Evolutionary conservation across 1,139 yeast genomes (phyloP), one percentile per base, ranked within the genome.

Genomic region (Magnusiomyces tetraspermus): DNA sequence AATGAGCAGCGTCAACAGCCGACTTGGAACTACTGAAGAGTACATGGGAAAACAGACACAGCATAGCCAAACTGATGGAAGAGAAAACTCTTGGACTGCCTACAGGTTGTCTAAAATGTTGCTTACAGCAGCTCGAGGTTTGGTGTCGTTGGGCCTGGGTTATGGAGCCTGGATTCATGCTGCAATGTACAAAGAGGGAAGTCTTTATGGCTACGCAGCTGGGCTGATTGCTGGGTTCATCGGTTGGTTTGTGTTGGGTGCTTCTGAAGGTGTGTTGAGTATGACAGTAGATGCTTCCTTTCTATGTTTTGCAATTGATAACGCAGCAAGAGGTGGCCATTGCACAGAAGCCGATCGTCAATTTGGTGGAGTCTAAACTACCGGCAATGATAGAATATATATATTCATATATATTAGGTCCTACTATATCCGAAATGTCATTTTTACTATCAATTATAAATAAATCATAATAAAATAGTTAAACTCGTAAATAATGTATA

Each of bases 211-310:
- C 10, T 72, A 71, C 53, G 57, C 69, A 13, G 68, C 72, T 5
- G 76, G 74, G 1, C 56, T 72, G 17, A 58, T 71, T 15, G 72
- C 72, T 1, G 71, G 70, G 19, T 66, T 68, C 48, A 65, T 71
- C 21, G 76, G 75, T 13, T 72, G 75, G 75, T 67, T 71, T 36
- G 68, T 71, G 10, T 65, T 71, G 26, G 76, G 76, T 1, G 71
- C 74, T 13, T 69, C 74, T 11, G 76, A 73, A 55, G 73, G 74
- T 4, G 67, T 70, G 8, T 61, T 72, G 48, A 63, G 71, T 54
- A 70, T 67, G 66, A 63, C 71, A 48, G 68, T 71, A 48, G 76
- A 72, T 52, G 65, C 73, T 1, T 56, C 68, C 17, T 68, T 63
- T 52, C 67, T 72, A 22, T 68, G 70, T 55, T 67, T 62, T 57